A percentile compares a stretch with the other conserved stretches of the same genome.
phyloP scores from a whole-genome alignment of 2,329 filamentous ascomycete species.

The Aspergillus felis region DNA sequence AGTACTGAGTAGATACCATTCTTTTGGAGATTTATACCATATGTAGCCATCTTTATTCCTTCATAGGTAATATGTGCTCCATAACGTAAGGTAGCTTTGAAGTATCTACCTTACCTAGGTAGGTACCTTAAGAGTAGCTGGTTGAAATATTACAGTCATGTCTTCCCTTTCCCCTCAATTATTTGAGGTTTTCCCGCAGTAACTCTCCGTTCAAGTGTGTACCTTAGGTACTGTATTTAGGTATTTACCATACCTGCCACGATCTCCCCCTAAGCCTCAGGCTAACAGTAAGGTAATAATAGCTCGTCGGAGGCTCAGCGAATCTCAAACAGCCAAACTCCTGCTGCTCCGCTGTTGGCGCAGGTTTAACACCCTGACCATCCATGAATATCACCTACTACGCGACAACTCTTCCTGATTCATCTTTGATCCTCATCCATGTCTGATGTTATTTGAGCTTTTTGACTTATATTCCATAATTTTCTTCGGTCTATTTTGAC shows the following conservation, averaged over 20 bases:
- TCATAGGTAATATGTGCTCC: no score
- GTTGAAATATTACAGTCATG: not conserved
- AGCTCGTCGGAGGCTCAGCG: constrained; percentile 16
- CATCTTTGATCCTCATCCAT: not conserved
- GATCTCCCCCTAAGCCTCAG: not conserved
- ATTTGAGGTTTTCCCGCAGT: not conserved
- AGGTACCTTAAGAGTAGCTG: no score
- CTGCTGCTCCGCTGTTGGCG: constrained; percentile 4
- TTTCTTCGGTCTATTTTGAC: constrained; percentile 2
- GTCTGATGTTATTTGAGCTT: not conserved
- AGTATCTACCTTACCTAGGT: no score
- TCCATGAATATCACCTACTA: not conserved
- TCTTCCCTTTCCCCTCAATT: no score
- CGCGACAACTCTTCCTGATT: not conserved
- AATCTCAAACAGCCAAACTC: constrained; percentile 3
- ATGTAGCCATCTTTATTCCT: not conserved
- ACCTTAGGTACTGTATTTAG: not conserved
- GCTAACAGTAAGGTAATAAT: not conserved
- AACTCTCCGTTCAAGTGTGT: no score
- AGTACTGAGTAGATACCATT: no score
- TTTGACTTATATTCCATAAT: not conserved
- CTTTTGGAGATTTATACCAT: not conserved
- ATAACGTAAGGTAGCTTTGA: no score
- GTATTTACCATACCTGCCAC: not conserved
- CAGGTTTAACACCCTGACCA: constrained; percentile 9